Percentiles rank a stretch among this genome's conserved stretches.
These are phyloP conservation scores for Plectosphaerella plurivora DNA, from an alignment of 2,329 filamentous ascomycete genomes.

Conservation along the genomic window DNA sequence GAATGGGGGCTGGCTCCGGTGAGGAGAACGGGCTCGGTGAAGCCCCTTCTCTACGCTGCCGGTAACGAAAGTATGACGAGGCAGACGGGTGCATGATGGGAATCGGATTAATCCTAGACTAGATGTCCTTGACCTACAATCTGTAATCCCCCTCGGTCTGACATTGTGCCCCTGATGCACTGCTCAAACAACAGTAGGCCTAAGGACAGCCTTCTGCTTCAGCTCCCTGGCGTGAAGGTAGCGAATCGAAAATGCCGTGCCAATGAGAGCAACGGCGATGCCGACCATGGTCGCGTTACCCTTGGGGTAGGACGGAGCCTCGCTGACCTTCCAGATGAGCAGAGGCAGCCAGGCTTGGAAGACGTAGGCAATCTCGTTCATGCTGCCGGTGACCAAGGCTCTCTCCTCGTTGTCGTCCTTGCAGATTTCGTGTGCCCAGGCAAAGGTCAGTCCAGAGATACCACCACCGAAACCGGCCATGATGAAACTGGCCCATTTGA, in stretches of 20 bases:
- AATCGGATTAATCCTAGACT: no score
- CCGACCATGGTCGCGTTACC: conserved; percentile 53
- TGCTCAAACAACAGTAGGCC: not conserved
- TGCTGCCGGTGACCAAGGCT: conserved; percentile 58
- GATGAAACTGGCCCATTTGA: conserved; percentile 62
- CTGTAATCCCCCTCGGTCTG: no score
- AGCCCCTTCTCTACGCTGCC: no score
- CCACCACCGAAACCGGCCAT: conserved; percentile 43
- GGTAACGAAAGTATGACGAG: no score
- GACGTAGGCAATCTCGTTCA: conserved; percentile 68
- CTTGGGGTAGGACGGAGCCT: conserved; percentile 56
- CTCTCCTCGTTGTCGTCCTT: conserved; percentile 56
- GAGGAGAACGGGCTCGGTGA: no score
- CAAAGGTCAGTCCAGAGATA: conserved; percentile 39
- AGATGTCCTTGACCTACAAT: no score
- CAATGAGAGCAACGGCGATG: conserved; percentile 44
- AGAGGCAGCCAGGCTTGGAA: conserved; percentile 67
- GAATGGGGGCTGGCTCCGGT: no score
- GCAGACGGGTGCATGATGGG: no score
- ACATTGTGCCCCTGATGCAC: not conserved
- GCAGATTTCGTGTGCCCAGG: conserved; percentile 47
- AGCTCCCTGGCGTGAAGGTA: conserved; percentile 39
- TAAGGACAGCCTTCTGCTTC: conserved; percentile 1
- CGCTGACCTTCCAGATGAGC: conserved; percentile 60
- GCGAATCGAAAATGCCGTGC: conserved; percentile 41